Evolutionary conservation across 805 yeast genomes (phyloP).

Genomic region (Lipomyces sp.): DNA sequence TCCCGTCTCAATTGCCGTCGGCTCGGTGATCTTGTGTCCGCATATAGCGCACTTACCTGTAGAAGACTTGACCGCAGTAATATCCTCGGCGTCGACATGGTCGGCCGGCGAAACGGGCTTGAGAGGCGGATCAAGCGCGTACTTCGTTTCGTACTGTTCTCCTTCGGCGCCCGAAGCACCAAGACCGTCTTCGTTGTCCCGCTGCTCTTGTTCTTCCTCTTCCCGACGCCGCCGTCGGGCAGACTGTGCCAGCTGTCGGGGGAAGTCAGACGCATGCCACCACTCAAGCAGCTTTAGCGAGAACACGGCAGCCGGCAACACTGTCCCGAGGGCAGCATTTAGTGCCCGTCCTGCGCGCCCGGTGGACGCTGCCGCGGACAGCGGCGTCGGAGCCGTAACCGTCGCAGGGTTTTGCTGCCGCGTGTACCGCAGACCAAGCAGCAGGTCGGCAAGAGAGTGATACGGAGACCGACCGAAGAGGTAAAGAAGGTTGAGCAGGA

Average conservation of each 20-base stretch:
- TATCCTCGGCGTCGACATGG: slow-evolving; percentile 9
- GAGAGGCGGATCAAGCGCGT: slow-evolving; percentile 31
- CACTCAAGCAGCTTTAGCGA: slow-evolving; percentile 81
- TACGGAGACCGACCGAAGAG: slow-evolving; percentile 64
- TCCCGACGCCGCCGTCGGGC: slow-evolving; percentile 21
- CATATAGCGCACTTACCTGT: slow-evolving; percentile 66
- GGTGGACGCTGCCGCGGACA: slow-evolving; percentile 4
- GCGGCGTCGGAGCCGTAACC: neutral
- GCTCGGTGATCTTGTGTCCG: slow-evolving; percentile 59
- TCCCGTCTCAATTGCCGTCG: slow-evolving; percentile 89
- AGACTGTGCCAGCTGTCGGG: slow-evolving; percentile 45
- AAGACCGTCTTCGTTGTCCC: slow-evolving; percentile 22
- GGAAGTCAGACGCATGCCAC: slow-evolving; percentile 82
- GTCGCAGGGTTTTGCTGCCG: slow-evolving; percentile 43
- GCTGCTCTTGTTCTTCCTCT: neutral
- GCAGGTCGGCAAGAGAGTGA: slow-evolving; percentile 57
- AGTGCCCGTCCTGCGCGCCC: neutral
- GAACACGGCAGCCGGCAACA: slow-evolving; percentile 78
- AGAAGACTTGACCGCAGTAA: slow-evolving; percentile 12
- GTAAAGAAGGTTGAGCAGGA: slow-evolving; percentile 60
- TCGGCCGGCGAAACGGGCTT: slow-evolving; percentile 1
- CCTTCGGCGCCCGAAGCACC: slow-evolving; percentile 1
- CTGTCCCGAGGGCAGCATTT: slow-evolving; percentile 38
- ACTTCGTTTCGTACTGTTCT: slow-evolving; percentile 28
- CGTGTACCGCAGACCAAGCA: slow-evolving; percentile 63